phyloP scores from a whole-genome alignment of 305 asterid genomes.

The Solanum hybrid region DNA sequence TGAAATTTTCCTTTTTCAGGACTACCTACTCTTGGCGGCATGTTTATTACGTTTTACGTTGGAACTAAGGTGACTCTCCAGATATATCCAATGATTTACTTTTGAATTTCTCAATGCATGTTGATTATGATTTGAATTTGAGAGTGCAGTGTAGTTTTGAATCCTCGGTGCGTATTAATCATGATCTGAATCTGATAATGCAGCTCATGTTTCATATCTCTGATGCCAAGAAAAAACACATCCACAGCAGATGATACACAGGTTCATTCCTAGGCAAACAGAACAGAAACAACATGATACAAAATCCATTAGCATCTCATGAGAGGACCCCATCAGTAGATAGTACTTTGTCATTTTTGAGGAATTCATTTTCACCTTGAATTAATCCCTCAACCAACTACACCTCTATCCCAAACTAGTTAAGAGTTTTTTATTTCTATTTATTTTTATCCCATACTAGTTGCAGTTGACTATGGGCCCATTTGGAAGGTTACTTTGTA shows the following conservation, averaged over 20 bases:
- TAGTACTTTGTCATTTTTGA: neutral
- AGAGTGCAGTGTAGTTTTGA: neutral
- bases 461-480: neutral
- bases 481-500: neutral
- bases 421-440: neutral
- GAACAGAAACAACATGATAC: neutral
- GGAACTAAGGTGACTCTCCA: conserved; percentile 73
- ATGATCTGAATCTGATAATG: conserved; percentile 11
- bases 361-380: neutral
- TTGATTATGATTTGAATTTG: conserved; percentile 11
- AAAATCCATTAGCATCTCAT: neutral
- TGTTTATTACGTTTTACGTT: conserved; percentile 66
- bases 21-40: conserved; percentile 54
- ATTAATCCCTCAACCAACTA: neutral
- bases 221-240: conserved; percentile 58
- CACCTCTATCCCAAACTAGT: neutral
- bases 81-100: neutral
- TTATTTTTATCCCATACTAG: neutral
- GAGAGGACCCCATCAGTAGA: neutral
- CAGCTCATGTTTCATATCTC: conserved; percentile 94
- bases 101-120: conserved; percentile 3
- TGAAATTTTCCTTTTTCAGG: conserved; percentile 37
- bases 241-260: conserved; percentile 28
- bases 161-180: conserved; percentile 9
- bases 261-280: conserved; percentile 14